phyloP scores from a whole-genome alignment of 2,329 filamentous ascomycete genomes.

The Xylaria arbuscula region DNA sequence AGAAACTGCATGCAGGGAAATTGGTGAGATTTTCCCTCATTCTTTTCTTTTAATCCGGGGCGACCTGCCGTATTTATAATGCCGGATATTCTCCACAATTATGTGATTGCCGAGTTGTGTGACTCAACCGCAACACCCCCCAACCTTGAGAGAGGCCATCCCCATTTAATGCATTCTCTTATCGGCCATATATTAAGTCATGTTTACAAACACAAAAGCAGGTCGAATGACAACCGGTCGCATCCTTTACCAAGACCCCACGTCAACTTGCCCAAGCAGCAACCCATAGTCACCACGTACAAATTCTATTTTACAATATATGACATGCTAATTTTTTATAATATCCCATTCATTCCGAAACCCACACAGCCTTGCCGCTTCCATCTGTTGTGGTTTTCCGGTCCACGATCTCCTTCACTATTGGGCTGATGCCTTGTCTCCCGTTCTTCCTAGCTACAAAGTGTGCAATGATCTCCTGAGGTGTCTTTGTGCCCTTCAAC shows the following conservation, averaged over 20 bases:
- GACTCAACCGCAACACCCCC: conserved; percentile 35
- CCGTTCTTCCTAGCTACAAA: conserved; percentile 69
- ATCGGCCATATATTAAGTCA: conserved; percentile 9
- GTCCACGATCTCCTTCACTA: conserved; percentile 74
- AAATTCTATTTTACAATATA: conserved; percentile 38
- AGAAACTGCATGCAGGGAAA: conserved; percentile 29
- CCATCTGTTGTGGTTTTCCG: conserved; percentile 67
- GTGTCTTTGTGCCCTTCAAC: conserved; percentile 53
- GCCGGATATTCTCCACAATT: conserved; percentile 28
- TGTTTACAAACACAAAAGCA: not conserved
- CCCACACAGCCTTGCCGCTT: conserved; percentile 58
- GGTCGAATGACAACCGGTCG: conserved; percentile 1
- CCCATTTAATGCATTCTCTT: conserved; percentile 16
- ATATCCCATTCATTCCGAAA: conserved; percentile 26
- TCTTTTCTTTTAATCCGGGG: conserved; percentile 36
- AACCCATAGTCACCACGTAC: not conserved
- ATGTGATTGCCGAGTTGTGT: conserved; percentile 21
- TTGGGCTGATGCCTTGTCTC: conserved; percentile 75
- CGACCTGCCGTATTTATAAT: conserved; percentile 46
- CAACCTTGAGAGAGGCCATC: conserved; percentile 5
- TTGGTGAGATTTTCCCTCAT: conserved; percentile 28
- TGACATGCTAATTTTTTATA: conserved; percentile 21
- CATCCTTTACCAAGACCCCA: not conserved
- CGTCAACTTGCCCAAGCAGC: not conserved
- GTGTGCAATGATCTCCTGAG: conserved; percentile 69